Conservation (phyloP, 805 yeast species). For the Starmerella bombi region DNA sequence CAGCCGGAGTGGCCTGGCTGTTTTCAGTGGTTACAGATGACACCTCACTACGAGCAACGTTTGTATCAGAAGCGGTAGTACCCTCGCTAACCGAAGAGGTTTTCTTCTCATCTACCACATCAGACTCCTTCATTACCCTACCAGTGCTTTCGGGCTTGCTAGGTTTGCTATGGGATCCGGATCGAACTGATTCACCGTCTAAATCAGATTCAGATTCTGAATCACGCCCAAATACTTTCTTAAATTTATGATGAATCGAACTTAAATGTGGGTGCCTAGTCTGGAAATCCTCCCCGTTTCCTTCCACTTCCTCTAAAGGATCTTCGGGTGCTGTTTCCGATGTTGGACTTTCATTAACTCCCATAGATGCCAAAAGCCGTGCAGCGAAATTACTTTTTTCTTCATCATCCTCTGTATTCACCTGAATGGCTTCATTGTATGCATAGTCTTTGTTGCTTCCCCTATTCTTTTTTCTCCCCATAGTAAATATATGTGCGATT, state of each 20-base stretch:
- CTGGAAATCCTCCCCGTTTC: neutral
- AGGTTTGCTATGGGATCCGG: no score
- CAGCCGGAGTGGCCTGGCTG: neutral
- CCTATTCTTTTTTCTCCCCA: neutral
- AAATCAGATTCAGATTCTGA: neutral
- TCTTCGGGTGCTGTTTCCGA: neutral
- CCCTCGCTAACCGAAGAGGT: neutral
- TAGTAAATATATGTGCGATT: neutral
- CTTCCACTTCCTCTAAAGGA: constrained; percentile 1
- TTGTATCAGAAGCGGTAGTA: no score
- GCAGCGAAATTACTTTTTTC: constrained; percentile 5
- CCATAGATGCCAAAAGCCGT: constrained; percentile 3
- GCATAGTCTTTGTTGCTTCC: neutral
- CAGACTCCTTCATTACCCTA: neutral
- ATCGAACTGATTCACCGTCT: no score
- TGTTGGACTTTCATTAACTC: constrained; percentile 1
- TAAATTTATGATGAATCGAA: constrained; percentile 5
- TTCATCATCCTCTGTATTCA: neutral
- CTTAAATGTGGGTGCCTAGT: constrained; percentile 13
- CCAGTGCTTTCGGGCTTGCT: neutral
- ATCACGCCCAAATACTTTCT: constrained; percentile 5
- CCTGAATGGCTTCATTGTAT: neutral
- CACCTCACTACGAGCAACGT: no score
- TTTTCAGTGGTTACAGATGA: no score
- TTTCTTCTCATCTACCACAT: neutral